A percentile compares a stretch with the other conserved stretches of the same genome.
These are phyloP conservation scores for Nitzschia sp. DNA, from an alignment of 108 stramenopile species.

Conservation along the genomic window DNA sequence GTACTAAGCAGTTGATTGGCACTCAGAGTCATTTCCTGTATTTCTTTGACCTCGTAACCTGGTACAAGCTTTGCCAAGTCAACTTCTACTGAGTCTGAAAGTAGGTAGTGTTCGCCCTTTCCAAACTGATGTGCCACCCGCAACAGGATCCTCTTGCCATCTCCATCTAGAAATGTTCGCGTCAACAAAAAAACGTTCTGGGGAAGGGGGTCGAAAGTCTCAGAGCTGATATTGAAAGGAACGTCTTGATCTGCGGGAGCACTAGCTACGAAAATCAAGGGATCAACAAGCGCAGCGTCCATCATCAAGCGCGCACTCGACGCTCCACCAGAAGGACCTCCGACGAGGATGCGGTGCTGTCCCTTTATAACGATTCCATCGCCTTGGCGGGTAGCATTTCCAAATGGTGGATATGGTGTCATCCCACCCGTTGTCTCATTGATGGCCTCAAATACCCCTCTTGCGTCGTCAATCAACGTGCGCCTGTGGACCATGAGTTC, in stretches of 20 bases:
- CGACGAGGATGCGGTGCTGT: slow-evolving; percentile 79
- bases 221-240: slow-evolving; percentile 32
- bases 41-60: slow-evolving; percentile 9
- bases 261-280: slow-evolving; percentile 66
- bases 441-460: slow-evolving; percentile 77
- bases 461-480: slow-evolving; percentile 64
- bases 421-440: slow-evolving; percentile 82
- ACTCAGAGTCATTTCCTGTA: slow-evolving; percentile 30
- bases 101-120: slow-evolving; percentile 47
- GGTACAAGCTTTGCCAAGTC: slow-evolving; percentile 19
- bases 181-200: slow-evolving; percentile 72
- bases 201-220: slow-evolving; percentile 46
- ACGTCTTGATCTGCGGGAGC: not conserved
- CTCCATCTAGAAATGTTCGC: slow-evolving; percentile 29
- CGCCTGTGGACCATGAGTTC: slow-evolving; percentile 96
- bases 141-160: slow-evolving; percentile 29
- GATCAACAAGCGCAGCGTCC: slow-evolving; percentile 77
- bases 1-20: slow-evolving; percentile 19
- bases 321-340: slow-evolving; percentile 44
- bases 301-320: slow-evolving; percentile 56
- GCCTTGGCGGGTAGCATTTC: slow-evolving; percentile 78
- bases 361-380: slow-evolving; percentile 82
- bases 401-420: slow-evolving; percentile 76
- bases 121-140: slow-evolving; percentile 93
- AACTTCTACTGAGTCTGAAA: slow-evolving; percentile 17